Percentiles rank a stretch among this genome's conserved stretches.
phyloP scores from a whole-genome alignment of 768 basidiomycete genomes.

The Amanita molliuscula region DNA sequence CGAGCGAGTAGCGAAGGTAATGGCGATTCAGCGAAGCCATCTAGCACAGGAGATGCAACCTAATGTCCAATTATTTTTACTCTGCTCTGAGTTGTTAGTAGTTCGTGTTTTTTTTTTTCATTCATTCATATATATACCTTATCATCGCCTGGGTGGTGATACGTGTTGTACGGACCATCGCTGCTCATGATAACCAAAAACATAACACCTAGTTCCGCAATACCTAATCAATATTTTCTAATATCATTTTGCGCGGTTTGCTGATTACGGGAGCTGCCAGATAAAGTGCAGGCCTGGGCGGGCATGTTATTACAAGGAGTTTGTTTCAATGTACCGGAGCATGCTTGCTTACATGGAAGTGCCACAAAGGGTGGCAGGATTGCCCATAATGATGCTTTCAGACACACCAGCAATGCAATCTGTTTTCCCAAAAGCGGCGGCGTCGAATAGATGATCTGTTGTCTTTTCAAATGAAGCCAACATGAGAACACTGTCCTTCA shows the following conservation, averaged over 20 bases:
- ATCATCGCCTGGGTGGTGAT: background rate
- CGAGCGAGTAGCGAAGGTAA: conserved; percentile 9
- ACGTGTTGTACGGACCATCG: no score
- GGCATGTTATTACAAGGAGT: background rate
- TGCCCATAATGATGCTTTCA: conserved; percentile 99
- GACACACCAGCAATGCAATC: conserved; percentile 95
- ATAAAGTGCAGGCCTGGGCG: conserved; percentile 38
- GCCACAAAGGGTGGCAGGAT: conserved; percentile 87
- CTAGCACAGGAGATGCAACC: conserved; percentile 2
- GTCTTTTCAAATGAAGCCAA: conserved; percentile 99
- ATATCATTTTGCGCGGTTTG: conserved; percentile 40
- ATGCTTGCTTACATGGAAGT: conserved; percentile 69
- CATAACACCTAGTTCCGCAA: no score
- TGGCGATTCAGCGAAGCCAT: conserved; percentile 8
- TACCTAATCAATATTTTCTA: conserved; percentile 24
- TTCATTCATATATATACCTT: background rate
- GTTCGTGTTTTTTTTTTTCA: background rate
- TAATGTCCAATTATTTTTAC: background rate
- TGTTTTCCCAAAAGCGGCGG: conserved; percentile 90
- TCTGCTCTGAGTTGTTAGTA: background rate
- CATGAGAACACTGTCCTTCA: conserved; percentile 99
- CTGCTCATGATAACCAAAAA: no score
- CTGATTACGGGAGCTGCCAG: conserved; percentile 32
- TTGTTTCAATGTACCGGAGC: conserved; percentile 1
- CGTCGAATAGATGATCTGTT: conserved; percentile 97